Base-by-base conservation (phyloP, 2,329 filamentous ascomycete species). In the Cadophora sp. region DNA sequence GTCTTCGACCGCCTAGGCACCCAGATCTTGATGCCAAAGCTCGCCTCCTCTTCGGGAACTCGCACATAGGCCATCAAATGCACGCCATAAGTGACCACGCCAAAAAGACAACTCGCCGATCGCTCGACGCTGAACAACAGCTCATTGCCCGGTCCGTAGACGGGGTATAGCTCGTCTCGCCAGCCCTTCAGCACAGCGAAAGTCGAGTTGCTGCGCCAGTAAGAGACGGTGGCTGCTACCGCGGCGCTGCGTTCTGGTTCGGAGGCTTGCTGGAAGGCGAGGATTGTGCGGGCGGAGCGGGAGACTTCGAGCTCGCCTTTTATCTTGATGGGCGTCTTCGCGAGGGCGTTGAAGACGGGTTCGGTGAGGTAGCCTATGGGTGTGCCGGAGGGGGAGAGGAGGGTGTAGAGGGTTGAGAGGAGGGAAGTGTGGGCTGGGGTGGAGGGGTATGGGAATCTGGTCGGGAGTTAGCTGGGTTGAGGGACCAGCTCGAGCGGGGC, bases 151-250 rank as follows among this genome's bases (percentile, higher is more conserved):
- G 80, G 86, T 0, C 86, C 87, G 75, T 93, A 96, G 8, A 97
- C 87, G 0, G 93, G 90, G 82, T 93, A 97, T 19, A 89, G 80
- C 79, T 97, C 94, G 75, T 92, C 82, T 51, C 93, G 86, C 94
- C 94, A 97, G 68, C 92, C 91, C 22, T 83, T 83, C 19, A 98
- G 84, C 0, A 97, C 84, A 48, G 87, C 83, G 77, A 98, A 98
- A 1, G 87, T 87, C 7, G 85, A 82, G n/a, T 86, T 85, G n/a
- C 86, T 82, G 22, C 90, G 89, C 85, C 94, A 92, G 72, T 91
- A 87, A 1, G 83, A 77, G 43, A 90, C 84, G 4, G 94, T 90
- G 55, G 82, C 80, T 4, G 81, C 82, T 19, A 86, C 82, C 29
- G 81, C 80, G 5, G 82, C 80, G 55, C 86, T 93, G 62, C 94